Base-by-base conservation (phyloP, 768 basidiomycete genomes). In the Mycena latifolia region DNA sequence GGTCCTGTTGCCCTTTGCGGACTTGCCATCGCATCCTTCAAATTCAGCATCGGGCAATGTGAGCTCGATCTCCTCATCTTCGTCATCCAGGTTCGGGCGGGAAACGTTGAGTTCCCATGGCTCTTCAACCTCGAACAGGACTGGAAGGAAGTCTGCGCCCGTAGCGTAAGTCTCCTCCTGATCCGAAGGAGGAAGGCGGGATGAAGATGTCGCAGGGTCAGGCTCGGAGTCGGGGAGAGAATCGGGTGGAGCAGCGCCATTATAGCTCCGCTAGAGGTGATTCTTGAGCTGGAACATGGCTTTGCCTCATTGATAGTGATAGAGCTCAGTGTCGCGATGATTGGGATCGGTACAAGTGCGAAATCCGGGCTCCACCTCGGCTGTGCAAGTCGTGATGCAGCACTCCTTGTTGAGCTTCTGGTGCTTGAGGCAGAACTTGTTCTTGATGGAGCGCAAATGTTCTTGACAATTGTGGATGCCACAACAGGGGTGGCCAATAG, bases 11-110 rank as follows among this genome's bases (percentile, higher is more conserved):
- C 76, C 75, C 2, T 46, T 51, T 18, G 64, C 61, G 6, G 73
- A 61, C 65, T 78, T 77, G 0, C 71, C 74, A 29, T 72, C 64
- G 58, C 75, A 74, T 5, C 62, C 45, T 0, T 37, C 65, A n/a
- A 55, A 10, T 6, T 20, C 41, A 5, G 8, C 37, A 39, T 9
- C 37, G 11, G 31, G 31, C 11, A 33, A 33, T 11, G 31, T 33
- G 17, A 43, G 18, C 20, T 43, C 41, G 11, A n/a, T 22, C 5
- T 43, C 41, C 41, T 43, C 41, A n/a, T 43, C 41, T 3, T 3
- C 41, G 11, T 43, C 37, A 10, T 10, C 37, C 8, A 39, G 14
- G 37, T 39, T 39, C 12, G 37, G 37, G n/a, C n/a, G 37, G 50
- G 61, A 65, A 5, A 39, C 50, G 1, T 61, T 61, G 1, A 31